phyloP scores from a whole-genome alignment of 1,284 basidiomycete genomes.

The Tetrapyrgos nigripes region DNA sequence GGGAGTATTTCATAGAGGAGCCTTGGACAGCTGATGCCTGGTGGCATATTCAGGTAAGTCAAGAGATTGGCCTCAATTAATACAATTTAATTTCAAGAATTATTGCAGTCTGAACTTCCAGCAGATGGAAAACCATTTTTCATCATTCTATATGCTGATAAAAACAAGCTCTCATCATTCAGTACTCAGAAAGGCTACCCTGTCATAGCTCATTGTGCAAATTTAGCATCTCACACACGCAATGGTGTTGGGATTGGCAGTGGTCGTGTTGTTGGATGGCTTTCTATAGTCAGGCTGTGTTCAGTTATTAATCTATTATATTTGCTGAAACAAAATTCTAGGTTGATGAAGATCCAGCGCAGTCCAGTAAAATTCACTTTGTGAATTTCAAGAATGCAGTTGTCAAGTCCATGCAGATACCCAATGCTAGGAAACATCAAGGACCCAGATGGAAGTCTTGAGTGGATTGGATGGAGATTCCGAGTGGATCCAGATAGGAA shows the following conservation, averaged over 20 bases:
- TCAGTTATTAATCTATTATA: not conserved
- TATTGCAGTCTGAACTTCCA: not conserved
- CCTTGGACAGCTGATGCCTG: conserved; percentile 7
- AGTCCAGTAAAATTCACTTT: conserved; percentile 34
- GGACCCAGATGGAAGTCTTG: no score
- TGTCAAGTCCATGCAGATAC: no score
- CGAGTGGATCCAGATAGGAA: no score
- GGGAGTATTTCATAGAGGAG: not conserved
- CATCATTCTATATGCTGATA: conserved; percentile 7
- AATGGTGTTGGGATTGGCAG: conserved; percentile 46
- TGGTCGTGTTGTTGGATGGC: conserved; percentile 47
- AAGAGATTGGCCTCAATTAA: not conserved
- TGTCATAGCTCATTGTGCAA: conserved; percentile 41
- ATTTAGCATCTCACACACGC: conserved; percentile 41
- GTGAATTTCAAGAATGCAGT: conserved; percentile 39
- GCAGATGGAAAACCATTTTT: not conserved
- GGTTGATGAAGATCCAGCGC: conserved; percentile 31
- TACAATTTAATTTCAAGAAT: not conserved
- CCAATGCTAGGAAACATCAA: no score
- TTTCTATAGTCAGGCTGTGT: conserved; percentile 44
- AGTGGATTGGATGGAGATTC: no score
- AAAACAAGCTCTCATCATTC: conserved; percentile 5
- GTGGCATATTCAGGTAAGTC: conserved; percentile 7
- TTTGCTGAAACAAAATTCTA: conserved; percentile 18
- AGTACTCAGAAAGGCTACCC: conserved; percentile 33